These are phyloP conservation scores for Neocucurbitaria cava DNA, from an alignment of 2,329 filamentous ascomycete genomes.

Conservation along the genomic window DNA sequence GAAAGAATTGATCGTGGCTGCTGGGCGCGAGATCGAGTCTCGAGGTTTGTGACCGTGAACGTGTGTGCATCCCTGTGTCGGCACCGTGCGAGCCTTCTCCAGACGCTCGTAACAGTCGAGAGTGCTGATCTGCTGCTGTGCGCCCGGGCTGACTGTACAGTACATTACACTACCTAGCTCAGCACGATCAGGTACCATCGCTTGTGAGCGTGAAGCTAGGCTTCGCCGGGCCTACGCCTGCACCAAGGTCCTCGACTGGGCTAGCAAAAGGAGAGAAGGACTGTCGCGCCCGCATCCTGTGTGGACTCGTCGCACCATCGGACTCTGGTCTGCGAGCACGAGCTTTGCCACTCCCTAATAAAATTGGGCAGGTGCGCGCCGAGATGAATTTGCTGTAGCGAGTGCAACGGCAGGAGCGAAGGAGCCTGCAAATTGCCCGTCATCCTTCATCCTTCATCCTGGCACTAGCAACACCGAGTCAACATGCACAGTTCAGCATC, in stretches of 20 bases:
- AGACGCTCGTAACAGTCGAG: slow-evolving; percentile 14
- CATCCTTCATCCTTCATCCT: no score
- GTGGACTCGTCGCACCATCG: slow-evolving; percentile 1
- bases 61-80: neutral
- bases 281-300: neutral
- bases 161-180: no score
- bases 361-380: slow-evolving; percentile 1
- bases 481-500: neutral
- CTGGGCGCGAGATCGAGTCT: no score
- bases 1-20: neutral
- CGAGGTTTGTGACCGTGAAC: no score
- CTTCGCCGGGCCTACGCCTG: neutral
- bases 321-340: neutral
- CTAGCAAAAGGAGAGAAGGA: neutral
- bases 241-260: neutral
- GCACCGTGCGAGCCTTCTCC: slow-evolving; percentile 8
- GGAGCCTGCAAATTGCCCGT: neutral
- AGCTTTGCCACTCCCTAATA: slow-evolving; percentile 5
- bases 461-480: neutral
- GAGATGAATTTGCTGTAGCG: neutral
- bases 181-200: slow-evolving; percentile 3
- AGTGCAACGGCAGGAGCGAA: neutral
- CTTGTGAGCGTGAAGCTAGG: neutral
- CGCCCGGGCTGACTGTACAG: slow-evolving; percentile 1
- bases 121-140: slow-evolving; percentile 12